These are phyloP conservation scores for Pilasporangium apinafurcum DNA, from an alignment of 352 stramenopile species.

Conservation along the genomic window DNA sequence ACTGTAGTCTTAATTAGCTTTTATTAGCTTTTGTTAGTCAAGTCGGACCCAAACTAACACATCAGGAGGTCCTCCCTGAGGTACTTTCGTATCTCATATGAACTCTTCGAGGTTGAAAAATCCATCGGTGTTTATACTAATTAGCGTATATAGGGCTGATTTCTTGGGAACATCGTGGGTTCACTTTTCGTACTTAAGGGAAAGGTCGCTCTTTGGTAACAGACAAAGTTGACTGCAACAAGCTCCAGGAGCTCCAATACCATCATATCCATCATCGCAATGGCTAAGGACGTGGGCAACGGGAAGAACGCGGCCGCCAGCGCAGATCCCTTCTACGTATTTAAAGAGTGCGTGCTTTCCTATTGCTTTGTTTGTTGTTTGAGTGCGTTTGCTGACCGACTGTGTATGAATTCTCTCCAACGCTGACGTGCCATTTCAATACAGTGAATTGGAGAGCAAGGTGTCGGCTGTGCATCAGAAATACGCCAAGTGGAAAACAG, in stretches of 20 bases:
- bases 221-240: too few species aligned
- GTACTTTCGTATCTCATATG: too few species aligned
- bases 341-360: constrained; percentile 56
- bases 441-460: constrained; percentile 71
- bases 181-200: constrained; percentile 10
- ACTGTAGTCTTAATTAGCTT: background rate
- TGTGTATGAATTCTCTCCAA: background rate
- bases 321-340: constrained; percentile 79
- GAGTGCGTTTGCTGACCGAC: background rate
- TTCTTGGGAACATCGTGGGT: background rate
- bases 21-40: too few species aligned
- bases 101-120: background rate
- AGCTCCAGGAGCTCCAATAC: background rate
- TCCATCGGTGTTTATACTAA: too few species aligned
- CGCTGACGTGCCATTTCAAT: too few species aligned
- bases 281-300: background rate
- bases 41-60: too few species aligned
- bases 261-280: constrained; percentile 7
- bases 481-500: constrained; percentile 57
- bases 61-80: too few species aligned
- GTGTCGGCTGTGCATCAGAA: constrained; percentile 65
- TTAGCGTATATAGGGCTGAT: too few species aligned
- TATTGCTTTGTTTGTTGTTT: background rate
- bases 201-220: constrained; percentile 4
- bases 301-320: constrained; percentile 20